phyloP scores from a whole-genome alignment of 2,329 filamentous ascomycete genomes.

The Penicillium freii region DNA sequence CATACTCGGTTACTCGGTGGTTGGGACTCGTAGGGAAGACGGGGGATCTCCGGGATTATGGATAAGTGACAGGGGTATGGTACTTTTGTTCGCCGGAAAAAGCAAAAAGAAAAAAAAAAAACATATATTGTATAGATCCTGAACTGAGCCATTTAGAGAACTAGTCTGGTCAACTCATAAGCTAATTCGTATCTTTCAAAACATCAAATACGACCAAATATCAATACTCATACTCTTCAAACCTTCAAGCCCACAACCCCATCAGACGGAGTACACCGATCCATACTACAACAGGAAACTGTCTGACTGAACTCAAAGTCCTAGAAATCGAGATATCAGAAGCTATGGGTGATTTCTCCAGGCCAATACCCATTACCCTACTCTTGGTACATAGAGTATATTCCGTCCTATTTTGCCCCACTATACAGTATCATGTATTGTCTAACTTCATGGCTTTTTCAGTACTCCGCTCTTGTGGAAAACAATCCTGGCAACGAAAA shows the following conservation, averaged over 20 bases:
- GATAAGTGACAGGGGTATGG: not conserved
- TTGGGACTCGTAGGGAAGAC: not conserved
- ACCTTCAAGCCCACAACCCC: not conserved
- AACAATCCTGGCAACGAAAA: not conserved
- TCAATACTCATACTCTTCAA: not conserved
- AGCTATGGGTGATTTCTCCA: not conserved
- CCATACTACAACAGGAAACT: not conserved
- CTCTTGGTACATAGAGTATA: not conserved
- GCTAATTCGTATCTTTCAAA: not conserved
- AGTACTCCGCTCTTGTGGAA: not conserved
- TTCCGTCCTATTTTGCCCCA: not conserved
- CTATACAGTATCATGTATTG: not conserved
- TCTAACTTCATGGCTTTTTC: not conserved
- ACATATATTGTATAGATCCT: not conserved
- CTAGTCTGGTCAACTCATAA: not conserved
- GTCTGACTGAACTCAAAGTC: not conserved
- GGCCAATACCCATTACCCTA: not conserved
- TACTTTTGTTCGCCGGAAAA: not conserved
- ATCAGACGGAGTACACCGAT: not conserved
- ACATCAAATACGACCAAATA: not conserved
- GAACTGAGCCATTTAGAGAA: not conserved
- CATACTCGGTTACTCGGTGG: not conserved
- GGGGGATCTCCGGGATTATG: not conserved
- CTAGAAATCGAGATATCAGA: not conserved
- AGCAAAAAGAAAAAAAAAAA: not conserved